Evolutionary conservation across 805 yeast genomes (phyloP).

Genomic region (Jamesozyma lodderae): DNA sequence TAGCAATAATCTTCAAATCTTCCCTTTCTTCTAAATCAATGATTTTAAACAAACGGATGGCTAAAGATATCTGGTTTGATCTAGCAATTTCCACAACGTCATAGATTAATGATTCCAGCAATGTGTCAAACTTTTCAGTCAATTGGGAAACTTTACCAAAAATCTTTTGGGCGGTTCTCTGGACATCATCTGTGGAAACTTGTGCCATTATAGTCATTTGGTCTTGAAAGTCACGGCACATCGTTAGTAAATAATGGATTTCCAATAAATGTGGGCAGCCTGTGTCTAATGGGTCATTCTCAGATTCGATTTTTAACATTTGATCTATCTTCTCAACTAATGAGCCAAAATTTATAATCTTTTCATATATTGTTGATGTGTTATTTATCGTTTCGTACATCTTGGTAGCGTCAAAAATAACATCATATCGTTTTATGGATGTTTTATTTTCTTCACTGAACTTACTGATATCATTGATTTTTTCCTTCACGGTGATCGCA

Average conservation of each 20-base stretch:
- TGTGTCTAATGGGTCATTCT: slow-evolving; percentile 26
- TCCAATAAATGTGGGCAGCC: slow-evolving; percentile 46
- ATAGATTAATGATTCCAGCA: slow-evolving; percentile 57
- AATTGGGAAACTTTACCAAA: slow-evolving; percentile 29
- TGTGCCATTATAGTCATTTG: slow-evolving; percentile 52
- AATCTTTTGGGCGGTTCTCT: slow-evolving; percentile 48
- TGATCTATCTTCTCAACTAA: slow-evolving; percentile 42
- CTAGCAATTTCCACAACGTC: slow-evolving; percentile 66
- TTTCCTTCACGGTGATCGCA: slow-evolving; percentile 41
- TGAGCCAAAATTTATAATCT: slow-evolving; percentile 47
- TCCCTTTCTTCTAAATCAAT: slow-evolving; percentile 73
- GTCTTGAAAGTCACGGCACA: slow-evolving; percentile 71
- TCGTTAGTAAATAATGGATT: slow-evolving; percentile 62
- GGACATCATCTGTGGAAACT: slow-evolving; percentile 52
- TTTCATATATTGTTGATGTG: slow-evolving; percentile 55
- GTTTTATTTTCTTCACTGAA: slow-evolving; percentile 48
- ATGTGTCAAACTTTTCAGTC: slow-evolving; percentile 50
- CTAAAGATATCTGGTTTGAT: slow-evolving; percentile 56
- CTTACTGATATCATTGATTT: slow-evolving; percentile 37
- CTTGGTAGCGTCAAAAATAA: slow-evolving; percentile 56
- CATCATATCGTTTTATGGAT: slow-evolving; percentile 56
- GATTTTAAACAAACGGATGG: slow-evolving; percentile 64
- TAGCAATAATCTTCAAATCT: slow-evolving; percentile 47
- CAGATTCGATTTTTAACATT: slow-evolving; percentile 40
- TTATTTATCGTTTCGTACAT: slow-evolving; percentile 65